Conservation (phyloP, 331 rosid species). For the Quercus phellos region DNA sequence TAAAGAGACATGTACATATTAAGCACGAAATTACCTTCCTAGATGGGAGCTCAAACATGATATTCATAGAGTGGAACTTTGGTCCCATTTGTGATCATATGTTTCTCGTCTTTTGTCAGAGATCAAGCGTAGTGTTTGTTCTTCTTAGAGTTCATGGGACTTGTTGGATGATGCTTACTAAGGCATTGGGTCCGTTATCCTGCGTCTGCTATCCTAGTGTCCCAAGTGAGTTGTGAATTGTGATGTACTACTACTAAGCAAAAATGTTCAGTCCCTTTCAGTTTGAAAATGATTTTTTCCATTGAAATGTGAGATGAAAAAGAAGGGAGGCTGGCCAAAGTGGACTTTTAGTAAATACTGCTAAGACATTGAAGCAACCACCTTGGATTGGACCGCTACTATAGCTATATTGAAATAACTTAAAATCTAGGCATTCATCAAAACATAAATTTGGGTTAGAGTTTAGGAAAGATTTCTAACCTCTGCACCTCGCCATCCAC, state of each 20-base stretch:
- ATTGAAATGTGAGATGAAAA: not conserved
- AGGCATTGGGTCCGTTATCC: not conserved
- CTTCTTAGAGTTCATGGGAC: no score
- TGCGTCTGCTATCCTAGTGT: not conserved
- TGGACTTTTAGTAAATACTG: not conserved
- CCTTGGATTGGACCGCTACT: not conserved
- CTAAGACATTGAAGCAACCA: not conserved
- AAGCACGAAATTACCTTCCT: not conserved
- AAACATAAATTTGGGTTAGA: not conserved
- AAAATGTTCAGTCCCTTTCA: not conserved
- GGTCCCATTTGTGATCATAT: not conserved
- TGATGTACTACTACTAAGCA: not conserved
- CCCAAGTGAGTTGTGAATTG: not conserved
- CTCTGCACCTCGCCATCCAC: constrained; percentile 74
- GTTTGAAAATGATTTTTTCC: not conserved
- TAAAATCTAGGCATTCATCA: not conserved
- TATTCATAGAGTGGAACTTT: not conserved
- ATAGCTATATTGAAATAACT: not conserved
- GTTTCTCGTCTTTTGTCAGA: not conserved
- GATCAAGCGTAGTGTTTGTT: not conserved
- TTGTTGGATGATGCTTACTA: not conserved
- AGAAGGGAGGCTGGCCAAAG: not conserved
- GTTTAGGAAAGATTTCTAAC: constrained; percentile 38
- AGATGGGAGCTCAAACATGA: not conserved
- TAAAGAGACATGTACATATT: not conserved